Evolutionary conservation across 2,329 filamentous ascomycete genomes (phyloP).

Genomic region (Aspergillus aculeatinus): DNA sequence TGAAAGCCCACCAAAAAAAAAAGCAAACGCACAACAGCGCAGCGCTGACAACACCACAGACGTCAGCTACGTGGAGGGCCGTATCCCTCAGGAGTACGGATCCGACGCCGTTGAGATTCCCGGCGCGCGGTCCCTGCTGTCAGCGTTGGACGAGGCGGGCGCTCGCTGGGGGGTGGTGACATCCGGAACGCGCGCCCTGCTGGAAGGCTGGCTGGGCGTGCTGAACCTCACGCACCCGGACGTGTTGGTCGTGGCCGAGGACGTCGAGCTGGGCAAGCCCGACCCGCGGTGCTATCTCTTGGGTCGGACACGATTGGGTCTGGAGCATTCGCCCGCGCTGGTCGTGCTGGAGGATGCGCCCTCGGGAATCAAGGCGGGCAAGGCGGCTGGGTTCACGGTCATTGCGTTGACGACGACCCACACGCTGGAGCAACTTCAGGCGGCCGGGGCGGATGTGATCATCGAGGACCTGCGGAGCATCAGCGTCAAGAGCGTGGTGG

Average conservation of each 20-base stretch:
- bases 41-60: conserved; percentile 53
- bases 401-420: conserved; percentile 85
- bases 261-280: conserved; percentile 72
- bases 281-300: conserved; percentile 72
- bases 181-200: conserved; percentile 65
- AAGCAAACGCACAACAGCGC: background rate
- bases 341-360: conserved; percentile 88
- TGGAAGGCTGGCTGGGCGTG: conserved; percentile 69
- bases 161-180: conserved; percentile 83
- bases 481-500: conserved; percentile 56
- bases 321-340: conserved; percentile 52
- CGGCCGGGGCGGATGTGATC: conserved; percentile 83
- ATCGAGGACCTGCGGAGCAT: conserved; percentile 77
- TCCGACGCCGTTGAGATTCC: conserved; percentile 80
- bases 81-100: conserved; percentile 74
- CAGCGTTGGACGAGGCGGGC: conserved; percentile 59
- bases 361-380: conserved; percentile 78
- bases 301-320: conserved; percentile 61
- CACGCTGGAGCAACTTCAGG: conserved; percentile 66
- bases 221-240: conserved; percentile 65
- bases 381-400: conserved; percentile 81
- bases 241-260: conserved; percentile 72
- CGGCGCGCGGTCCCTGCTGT: conserved; percentile 71
- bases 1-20: background rate
- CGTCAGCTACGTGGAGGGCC: conserved; percentile 72